These are phyloP conservation scores for Neurospora sp. DNA, from an alignment of 495 filamentous ascomycete genomes.

Conservation along the genomic window DNA sequence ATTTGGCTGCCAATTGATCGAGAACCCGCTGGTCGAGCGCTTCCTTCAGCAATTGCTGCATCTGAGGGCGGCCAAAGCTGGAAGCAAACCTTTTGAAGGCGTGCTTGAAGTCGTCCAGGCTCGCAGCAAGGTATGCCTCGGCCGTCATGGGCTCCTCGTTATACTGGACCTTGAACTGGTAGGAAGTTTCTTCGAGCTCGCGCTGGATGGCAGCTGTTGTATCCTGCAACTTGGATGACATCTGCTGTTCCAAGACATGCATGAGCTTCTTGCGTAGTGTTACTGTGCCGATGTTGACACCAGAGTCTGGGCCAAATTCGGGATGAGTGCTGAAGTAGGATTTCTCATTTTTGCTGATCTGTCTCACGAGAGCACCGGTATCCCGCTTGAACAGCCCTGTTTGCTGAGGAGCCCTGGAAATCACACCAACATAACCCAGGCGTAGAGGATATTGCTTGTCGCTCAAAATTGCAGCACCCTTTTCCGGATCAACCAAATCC, in stretches of 20 bases:
- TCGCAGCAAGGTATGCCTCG: slow-evolving; percentile 92
- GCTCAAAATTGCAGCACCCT: slow-evolving; percentile 65
- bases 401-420: slow-evolving; percentile 63
- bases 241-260: slow-evolving; percentile 92
- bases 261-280: slow-evolving; percentile 91
- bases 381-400: slow-evolving; percentile 78
- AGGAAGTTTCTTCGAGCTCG: slow-evolving; percentile 93
- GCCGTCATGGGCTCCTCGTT: slow-evolving; percentile 92
- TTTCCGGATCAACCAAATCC: slow-evolving; percentile 83
- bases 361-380: slow-evolving; percentile 66
- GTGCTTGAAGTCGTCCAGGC: slow-evolving; percentile 93
- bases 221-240: slow-evolving; percentile 79
- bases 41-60: slow-evolving; percentile 79
- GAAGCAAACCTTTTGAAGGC: slow-evolving; percentile 90
- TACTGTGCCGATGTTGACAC: slow-evolving; percentile 68
- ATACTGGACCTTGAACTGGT: slow-evolving; percentile 99
- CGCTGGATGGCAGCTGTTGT: slow-evolving; percentile 88
- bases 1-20: slow-evolving; percentile 86
- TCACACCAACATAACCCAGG: slow-evolving; percentile 94
- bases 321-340: slow-evolving; percentile 81
- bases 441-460: slow-evolving; percentile 92
- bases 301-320: slow-evolving; percentile 65
- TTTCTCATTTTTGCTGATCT: slow-evolving; percentile 81
- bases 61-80: slow-evolving; percentile 78
- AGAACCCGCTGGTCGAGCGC: slow-evolving; percentile 92